These are phyloP conservation scores for Carallia brachiata DNA, from an alignment of 345 rosid species.

Conservation along the genomic window DNA sequence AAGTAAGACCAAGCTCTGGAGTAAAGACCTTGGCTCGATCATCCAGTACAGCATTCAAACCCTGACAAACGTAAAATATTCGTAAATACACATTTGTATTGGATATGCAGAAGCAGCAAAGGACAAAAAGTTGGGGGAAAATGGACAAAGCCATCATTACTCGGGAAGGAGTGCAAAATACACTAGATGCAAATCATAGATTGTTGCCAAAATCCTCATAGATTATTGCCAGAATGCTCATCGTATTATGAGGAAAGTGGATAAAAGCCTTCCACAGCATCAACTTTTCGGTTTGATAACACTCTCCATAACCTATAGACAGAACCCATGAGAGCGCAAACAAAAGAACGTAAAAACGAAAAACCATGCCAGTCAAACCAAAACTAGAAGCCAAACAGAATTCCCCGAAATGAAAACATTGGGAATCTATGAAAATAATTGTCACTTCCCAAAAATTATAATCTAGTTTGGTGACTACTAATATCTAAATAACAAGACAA, in stretches of 20 bases:
- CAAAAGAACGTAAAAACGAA: background rate
- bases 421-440: background rate
- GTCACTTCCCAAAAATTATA: background rate
- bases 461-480: background rate
- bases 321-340: conserved; percentile 3
- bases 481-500: background rate
- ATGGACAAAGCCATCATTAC: background rate
- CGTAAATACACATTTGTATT: conserved; percentile 1
- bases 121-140: background rate
- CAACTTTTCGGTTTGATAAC: conserved; percentile 51
- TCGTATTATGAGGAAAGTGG: conserved; percentile 35
- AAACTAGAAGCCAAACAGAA: background rate
- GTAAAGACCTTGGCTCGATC: conserved; percentile 92
- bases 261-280: conserved; percentile 48
- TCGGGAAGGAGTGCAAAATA: conserved; percentile 10
- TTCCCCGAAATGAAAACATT: background rate
- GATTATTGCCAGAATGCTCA: no score
- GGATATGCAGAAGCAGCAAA: background rate
- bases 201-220: conserved; percentile 23
- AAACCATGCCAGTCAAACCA: background rate
- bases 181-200: background rate
- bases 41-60: conserved; percentile 93
- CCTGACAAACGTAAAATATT: conserved; percentile 38
- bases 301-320: conserved; percentile 43
- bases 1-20: conserved; percentile 84